Conservation (phyloP, 2,329 filamentous ascomycete genomes). For the Nothopassalora personata region DNA sequence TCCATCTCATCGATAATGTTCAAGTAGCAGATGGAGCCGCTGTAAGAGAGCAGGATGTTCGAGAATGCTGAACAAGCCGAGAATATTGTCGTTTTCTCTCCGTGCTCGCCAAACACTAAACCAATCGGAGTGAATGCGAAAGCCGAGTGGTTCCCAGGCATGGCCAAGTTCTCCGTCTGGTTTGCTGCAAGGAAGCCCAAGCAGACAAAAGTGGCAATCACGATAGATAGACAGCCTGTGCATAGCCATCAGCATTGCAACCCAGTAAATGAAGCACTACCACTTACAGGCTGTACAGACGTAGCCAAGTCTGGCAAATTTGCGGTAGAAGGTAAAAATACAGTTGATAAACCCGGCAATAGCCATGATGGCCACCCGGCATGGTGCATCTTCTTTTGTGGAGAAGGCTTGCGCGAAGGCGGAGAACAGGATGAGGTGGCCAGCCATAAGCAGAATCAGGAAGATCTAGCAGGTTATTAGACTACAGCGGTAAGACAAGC, state of each 20-base stretch:
- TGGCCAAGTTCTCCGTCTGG: neutral
- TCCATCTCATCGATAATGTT: constrained; percentile 60
- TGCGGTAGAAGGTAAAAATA: constrained; percentile 56
- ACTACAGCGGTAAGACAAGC: neutral
- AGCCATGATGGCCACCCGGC: constrained; percentile 50
- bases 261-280: neutral
- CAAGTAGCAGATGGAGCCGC: constrained; percentile 63
- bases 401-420: constrained; percentile 36
- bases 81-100: neutral
- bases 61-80: constrained; percentile 44
- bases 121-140: neutral
- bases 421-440: constrained; percentile 65
- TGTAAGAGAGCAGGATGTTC: constrained; percentile 66
- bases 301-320: neutral
- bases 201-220: constrained; percentile 55
- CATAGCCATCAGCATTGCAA: constrained; percentile 9
- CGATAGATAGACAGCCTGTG: constrained; percentile 57
- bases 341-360: constrained; percentile 56
- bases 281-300: constrained; percentile 51
- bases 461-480: constrained; percentile 51
- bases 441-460: constrained; percentile 63
- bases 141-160: neutral
- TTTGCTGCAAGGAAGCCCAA: constrained; percentile 32
- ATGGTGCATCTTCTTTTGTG: constrained; percentile 54
- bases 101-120: neutral